Conservation (phyloP, 305 asterid species). For the Solanum hybrid region DNA sequence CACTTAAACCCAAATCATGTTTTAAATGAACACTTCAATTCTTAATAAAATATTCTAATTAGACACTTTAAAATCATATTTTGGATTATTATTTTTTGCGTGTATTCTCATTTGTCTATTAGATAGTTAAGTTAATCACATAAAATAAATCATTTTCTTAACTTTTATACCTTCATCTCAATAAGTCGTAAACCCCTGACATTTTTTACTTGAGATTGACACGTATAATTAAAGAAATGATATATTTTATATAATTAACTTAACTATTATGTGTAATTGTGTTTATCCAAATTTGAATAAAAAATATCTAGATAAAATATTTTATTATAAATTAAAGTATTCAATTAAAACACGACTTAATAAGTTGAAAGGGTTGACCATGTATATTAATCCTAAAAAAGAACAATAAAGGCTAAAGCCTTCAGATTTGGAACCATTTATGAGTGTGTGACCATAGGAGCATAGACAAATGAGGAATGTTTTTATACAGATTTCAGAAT, state of each 20-base stretch:
- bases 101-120: background rate
- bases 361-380: background rate
- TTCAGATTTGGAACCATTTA: background rate
- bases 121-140: background rate
- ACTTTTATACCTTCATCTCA: background rate
- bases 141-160: background rate
- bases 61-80: background rate
- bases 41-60: background rate
- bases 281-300: background rate
- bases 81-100: background rate
- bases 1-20: background rate
- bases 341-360: background rate
- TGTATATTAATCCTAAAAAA: background rate
- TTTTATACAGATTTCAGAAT: background rate
- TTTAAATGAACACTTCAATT: background rate
- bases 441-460: background rate
- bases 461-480: background rate
- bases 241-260: background rate
- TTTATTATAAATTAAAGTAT: background rate
- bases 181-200: background rate
- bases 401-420: background rate
- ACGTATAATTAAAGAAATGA: background rate
- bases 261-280: background rate
- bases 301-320: background rate
- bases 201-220: background rate